A percentile compares a stretch with the other conserved stretches of the same genome.
These are phyloP conservation scores for Xylaria sp. DNA, from an alignment of 495 filamentous ascomycete genomes.

Conservation along the genomic window DNA sequence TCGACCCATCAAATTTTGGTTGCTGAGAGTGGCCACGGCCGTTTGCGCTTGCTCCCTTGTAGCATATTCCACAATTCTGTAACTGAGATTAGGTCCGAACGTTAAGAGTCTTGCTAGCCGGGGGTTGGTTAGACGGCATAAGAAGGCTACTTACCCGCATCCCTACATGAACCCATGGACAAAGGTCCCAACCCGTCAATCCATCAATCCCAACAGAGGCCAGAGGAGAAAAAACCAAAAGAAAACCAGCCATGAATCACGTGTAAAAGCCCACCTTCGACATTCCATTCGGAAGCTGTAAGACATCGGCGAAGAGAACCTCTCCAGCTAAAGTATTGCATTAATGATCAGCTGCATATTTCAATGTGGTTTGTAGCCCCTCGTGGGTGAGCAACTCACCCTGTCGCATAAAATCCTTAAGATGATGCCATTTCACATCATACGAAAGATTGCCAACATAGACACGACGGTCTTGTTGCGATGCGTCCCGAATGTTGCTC, in stretches of 20 bases:
- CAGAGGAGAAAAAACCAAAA: constrained; percentile 69
- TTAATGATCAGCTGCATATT: constrained; percentile 26
- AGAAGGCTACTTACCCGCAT: constrained; percentile 84
- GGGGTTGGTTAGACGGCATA: not conserved
- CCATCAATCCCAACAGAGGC: constrained; percentile 91
- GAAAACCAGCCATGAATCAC: constrained; percentile 87
- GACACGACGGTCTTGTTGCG: constrained; percentile 98
- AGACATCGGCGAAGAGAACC: constrained; percentile 98
- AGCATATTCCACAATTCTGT: constrained; percentile 99
- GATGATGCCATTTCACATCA: constrained; percentile 99
- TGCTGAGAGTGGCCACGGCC: constrained; percentile 97
- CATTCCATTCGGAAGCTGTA: constrained; percentile 99
- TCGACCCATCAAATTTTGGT: constrained; percentile 97
- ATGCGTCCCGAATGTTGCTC: constrained; percentile 88
- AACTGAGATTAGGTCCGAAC: constrained; percentile 1
- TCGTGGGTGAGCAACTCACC: constrained; percentile 66
- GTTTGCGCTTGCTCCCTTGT: constrained; percentile 98
- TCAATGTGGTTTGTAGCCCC: constrained; percentile 26
- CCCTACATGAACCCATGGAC: constrained; percentile 92
- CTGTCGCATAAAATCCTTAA: constrained; percentile 99
- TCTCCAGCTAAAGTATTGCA: constrained; percentile 77
- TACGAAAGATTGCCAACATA: constrained; percentile 99
- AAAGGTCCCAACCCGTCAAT: constrained; percentile 98
- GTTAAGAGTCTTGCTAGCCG: not conserved
- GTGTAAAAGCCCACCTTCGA: constrained; percentile 99